phyloP scores from a whole-genome alignment of 2,329 filamentous ascomycete species.

The Epichloe aotearoae region DNA sequence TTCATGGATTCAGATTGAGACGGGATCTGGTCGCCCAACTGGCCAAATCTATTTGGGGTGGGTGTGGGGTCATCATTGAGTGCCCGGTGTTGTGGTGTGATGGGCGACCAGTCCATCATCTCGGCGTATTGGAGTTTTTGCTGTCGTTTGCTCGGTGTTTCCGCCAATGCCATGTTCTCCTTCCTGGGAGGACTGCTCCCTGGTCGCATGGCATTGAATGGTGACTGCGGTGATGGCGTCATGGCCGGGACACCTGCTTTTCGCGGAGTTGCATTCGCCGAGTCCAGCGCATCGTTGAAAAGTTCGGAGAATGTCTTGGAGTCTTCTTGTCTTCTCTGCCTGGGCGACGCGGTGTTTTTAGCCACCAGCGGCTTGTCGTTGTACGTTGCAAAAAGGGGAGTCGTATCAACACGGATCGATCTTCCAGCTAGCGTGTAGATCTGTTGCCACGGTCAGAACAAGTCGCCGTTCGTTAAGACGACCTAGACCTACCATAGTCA shows the following conservation, averaged over 20 bases:
- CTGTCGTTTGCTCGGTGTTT: conserved; percentile 5
- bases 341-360: conserved; percentile 13
- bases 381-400: conserved; percentile 31
- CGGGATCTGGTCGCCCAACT: conserved; percentile 31
- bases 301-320: conserved; percentile 31
- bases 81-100: conserved; percentile 40
- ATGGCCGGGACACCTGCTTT: conserved; percentile 9
- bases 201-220: background rate
- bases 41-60: conserved; percentile 22
- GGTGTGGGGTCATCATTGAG: conserved; percentile 34
- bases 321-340: conserved; percentile 17
- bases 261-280: conserved; percentile 7
- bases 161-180: conserved; percentile 8
- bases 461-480: background rate
- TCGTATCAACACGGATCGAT: conserved; percentile 42
- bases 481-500: conserved; percentile 33
- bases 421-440: conserved; percentile 30
- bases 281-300: conserved; percentile 21
- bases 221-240: conserved; percentile 7
- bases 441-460: conserved; percentile 15
- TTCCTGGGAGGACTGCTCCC: conserved; percentile 4
- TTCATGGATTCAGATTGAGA: conserved; percentile 26
- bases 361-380: conserved; percentile 11
- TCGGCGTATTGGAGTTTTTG: conserved; percentile 30
- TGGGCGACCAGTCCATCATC: conserved; percentile 65